Conservation (phyloP, 2,329 filamentous ascomycete species). For the Pyrenophora tritici-repentis region DNA sequence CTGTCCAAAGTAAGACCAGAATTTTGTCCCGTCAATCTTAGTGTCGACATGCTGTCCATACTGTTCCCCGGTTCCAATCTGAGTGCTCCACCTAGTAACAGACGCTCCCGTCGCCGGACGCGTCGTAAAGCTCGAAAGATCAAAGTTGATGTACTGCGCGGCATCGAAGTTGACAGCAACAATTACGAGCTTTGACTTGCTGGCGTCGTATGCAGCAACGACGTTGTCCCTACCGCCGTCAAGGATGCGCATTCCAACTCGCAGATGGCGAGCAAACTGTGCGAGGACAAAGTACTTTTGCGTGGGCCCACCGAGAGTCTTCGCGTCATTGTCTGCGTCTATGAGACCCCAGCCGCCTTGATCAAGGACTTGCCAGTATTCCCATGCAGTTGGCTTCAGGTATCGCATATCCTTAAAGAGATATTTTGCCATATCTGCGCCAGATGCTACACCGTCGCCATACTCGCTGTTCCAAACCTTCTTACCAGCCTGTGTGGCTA, state of each 20-base stretch:
- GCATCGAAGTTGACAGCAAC: slow-evolving; percentile 11
- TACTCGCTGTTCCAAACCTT: slow-evolving; percentile 13
- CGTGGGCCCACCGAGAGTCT: slow-evolving; percentile 5
- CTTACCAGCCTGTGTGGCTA: slow-evolving; percentile 6
- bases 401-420: slow-evolving; percentile 8
- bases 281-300: slow-evolving; percentile 14
- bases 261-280: slow-evolving; percentile 12
- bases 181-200: slow-evolving; percentile 5
- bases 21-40: slow-evolving; percentile 4
- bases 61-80: slow-evolving; percentile 10
- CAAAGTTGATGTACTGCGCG: slow-evolving; percentile 12
- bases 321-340: slow-evolving; percentile 12
- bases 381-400: slow-evolving; percentile 11
- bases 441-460: slow-evolving; percentile 6
- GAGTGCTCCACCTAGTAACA: slow-evolving; percentile 9
- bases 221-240: slow-evolving; percentile 9
- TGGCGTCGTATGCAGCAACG: slow-evolving; percentile 11
- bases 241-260: slow-evolving; percentile 11
- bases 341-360: slow-evolving; percentile 10
- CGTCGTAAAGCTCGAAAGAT: slow-evolving; percentile 9
- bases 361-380: slow-evolving; percentile 12
- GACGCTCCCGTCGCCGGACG: slow-evolving; percentile 1
- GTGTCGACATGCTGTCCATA: slow-evolving; percentile 9
- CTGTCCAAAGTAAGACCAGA: slow-evolving; percentile 12
- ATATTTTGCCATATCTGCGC: slow-evolving; percentile 5